Evolutionary conservation across 768 basidiomycete species (phyloP), one percentile per base, ranked within the genome.

Genomic region (Macrolepiota dolichaula): DNA sequence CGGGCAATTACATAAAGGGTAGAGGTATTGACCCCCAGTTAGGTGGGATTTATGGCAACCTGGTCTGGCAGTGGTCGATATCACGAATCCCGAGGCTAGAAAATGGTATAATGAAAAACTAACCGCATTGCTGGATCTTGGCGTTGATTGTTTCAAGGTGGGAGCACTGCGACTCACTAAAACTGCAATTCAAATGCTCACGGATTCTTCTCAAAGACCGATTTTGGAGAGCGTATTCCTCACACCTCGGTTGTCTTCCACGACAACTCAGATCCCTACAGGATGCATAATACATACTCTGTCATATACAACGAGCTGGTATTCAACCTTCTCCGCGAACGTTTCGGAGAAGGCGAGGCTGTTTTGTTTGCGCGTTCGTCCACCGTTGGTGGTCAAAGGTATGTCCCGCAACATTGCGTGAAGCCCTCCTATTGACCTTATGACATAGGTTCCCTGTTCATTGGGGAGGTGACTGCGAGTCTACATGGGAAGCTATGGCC

Each of bases 381-480:
- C 0, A 80, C 84, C n/a, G 81, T 82, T 10, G 89, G 89, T 40
- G 87, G 89, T 2, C 89, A 92, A 73, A 74, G 86, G 80, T 82
- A 67, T 65, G 63, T 59, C 19, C 13, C 11, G 2, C 25, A 24
- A 13, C 32, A 9, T 29, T 27, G 19, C 17, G 9, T 12, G 13
- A 42, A 22, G 22, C n/a, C 29, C 7, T 12, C 13, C 37, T 11
- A 13, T 44, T 24, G 25, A 52, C 17, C 29, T 38, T 29, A 32
- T n/a, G 12, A 12, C 22, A 35, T 55, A 79, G 77, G 29, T 78
- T 76, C 66, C 73, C 76, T 15, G 70, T 75, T 67, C 86, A 88
- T 67, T 87, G 87, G 87, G 85, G 86, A 52, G 88, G 89, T 2
- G 88, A 91, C 63, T 89, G 88, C 71, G 88, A 89, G 68, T 86